Evolutionary conservation across 2,329 filamentous ascomycete species (phyloP), one percentile per base, ranked within the genome.

Genomic region (Ilyonectria destructans): DNA sequence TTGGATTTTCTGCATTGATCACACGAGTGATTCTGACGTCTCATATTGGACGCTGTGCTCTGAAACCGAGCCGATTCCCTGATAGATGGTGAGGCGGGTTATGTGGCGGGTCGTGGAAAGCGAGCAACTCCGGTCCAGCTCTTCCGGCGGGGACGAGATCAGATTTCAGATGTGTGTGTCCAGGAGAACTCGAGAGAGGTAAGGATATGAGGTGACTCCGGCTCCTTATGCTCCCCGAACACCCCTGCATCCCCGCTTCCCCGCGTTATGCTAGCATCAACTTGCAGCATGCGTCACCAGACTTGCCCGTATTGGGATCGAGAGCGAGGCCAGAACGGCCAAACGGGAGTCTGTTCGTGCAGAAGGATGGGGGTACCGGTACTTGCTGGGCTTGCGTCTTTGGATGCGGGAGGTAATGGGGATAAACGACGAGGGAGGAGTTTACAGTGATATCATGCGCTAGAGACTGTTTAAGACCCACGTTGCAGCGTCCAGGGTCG

Each of bases 1-100:
- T 75, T 75, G 8, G 74, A 75, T 54, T 58, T 71, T 7, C 73
- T 65, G 33, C 74, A 75, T 43, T 75, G 73, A 54, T 75, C 74
- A 54, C 74, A 75, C 31, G 74, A 72, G 46, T 75, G 62, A 45
- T 74, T 72, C 19, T 74, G 74, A 31, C 74, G 71, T 58, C 69
- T 73, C 74, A 75, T 75, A 26, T 21, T 74, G 9, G 19, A 51
- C 7, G 2, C 35, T 29, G 13, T 17, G 23, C 23, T 23, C 13
- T 17, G 48, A 2, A 31, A n/a, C 17, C 6, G 17, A 31, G 12
- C 23, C 15, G 48, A 31, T 51, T n/a, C 23, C 3, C 23, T 6
- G 26, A 15, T 23, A 29, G 13, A 17, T 10, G 6, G 4, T 1
- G 23, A 29, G 9, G 26, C 15, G 8, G 48, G 13, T 26, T 23